Conservation (phyloP, 1,284 basidiomycete genomes). For the Cryptococcus sp. region DNA sequence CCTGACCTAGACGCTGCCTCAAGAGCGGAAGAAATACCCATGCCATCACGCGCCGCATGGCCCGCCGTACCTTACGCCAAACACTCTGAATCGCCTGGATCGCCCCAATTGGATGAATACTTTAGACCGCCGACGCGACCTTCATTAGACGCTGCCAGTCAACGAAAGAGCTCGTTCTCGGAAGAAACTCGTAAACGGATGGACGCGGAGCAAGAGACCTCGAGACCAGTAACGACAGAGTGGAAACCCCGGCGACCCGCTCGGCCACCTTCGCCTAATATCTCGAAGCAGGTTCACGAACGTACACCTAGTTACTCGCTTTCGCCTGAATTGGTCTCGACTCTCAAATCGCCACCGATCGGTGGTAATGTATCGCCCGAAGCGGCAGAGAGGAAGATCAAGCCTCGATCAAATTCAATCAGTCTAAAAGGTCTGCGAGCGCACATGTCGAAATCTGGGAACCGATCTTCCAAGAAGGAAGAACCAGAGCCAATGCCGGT, state of each 20-base stretch:
- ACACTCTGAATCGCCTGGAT: constrained; percentile 9
- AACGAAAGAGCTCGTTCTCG: constrained; percentile 13
- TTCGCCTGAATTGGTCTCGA: constrained; percentile 21
- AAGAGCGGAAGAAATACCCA: not conserved
- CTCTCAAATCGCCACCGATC: not conserved
- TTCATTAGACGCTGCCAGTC: not conserved
- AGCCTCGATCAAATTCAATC: constrained; percentile 11
- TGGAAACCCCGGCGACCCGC: constrained; percentile 34
- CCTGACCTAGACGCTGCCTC: not conserved
- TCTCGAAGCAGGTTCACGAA: constrained; percentile 6
- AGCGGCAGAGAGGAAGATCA: not conserved
- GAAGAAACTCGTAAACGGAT: constrained; percentile 34
- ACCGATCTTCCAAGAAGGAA: constrained; percentile 8
- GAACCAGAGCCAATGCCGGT: not conserved
- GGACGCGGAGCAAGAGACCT: constrained; percentile 14
- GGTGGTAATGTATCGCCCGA: not conserved
- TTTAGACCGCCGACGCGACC: constrained; percentile 11
- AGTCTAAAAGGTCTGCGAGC: constrained; percentile 17
- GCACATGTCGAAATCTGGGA: constrained; percentile 23
- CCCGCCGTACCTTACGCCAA: constrained; percentile 23
- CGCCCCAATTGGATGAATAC: constrained; percentile 3
- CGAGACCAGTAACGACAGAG: constrained; percentile 4
- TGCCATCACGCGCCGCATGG: constrained; percentile 11
- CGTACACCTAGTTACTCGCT: constrained; percentile 22
- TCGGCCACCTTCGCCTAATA: constrained; percentile 34